Conservation (phyloP, 1,139 yeast genomes). For the Spencermartinsiella ligniputridi region DNA sequence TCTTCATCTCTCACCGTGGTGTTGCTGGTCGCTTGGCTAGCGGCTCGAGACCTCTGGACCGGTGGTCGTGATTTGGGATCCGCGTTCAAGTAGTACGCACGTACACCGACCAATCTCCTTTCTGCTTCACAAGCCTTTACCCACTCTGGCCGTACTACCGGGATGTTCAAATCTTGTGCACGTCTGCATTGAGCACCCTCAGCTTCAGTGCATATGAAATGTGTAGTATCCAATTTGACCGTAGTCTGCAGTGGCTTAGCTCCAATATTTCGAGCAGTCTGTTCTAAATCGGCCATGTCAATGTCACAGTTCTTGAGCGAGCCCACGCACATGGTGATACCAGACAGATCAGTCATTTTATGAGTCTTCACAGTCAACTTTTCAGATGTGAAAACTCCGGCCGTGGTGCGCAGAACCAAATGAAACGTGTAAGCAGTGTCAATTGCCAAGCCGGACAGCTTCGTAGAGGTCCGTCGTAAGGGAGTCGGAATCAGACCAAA, state of each 20-base stretch:
- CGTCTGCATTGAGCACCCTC: conserved; percentile 62
- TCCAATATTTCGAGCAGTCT: conserved; percentile 66
- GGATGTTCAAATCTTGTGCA: conserved; percentile 85
- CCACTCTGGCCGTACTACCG: conserved; percentile 97
- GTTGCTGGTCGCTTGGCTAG: conserved; percentile 24
- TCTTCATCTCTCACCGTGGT: conserved; percentile 5
- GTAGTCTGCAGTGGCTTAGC: conserved; percentile 71
- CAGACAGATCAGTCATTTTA: conserved; percentile 93
- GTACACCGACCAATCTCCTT: conserved; percentile 86
- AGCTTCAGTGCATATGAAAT: conserved; percentile 76
- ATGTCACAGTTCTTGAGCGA: conserved; percentile 56
- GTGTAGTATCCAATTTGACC: conserved; percentile 90
- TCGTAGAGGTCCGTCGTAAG: conserved; percentile 70
- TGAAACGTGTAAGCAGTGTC: conserved; percentile 80
- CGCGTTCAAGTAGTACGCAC: conserved; percentile 50
- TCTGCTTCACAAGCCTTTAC: conserved; percentile 89
- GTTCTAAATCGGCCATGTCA: conserved; percentile 56
- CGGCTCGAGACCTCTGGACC: conserved; percentile 29
- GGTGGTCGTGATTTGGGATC: conserved; percentile 34
- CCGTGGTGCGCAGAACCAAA: conserved; percentile 77
- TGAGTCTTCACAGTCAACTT: conserved; percentile 72
- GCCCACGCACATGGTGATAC: conserved; percentile 89
- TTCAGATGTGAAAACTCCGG: conserved; percentile 76
- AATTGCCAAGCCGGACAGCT: conserved; percentile 85
- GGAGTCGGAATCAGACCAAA: conserved; percentile 88